Conservation (phyloP, 164 flowering plant genomes). For the Umbellularia californica region DNA sequence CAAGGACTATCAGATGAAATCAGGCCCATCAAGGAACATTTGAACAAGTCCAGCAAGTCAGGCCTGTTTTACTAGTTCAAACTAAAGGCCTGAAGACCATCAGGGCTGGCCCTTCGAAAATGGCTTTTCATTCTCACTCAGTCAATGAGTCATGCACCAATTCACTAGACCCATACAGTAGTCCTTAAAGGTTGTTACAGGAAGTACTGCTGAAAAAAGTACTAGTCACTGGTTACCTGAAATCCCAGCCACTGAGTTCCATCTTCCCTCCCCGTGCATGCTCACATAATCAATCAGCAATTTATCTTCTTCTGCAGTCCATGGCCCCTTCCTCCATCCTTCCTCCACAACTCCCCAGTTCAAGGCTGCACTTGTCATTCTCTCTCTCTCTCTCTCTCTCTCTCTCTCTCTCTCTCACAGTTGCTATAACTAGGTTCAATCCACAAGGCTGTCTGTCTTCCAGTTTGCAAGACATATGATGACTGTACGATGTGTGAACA, state of each 20-base stretch:
- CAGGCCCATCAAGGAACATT: background rate
- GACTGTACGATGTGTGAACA: slow-evolving; percentile 28
- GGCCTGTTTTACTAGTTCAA: too few relatives aligned
- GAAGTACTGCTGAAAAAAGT: too few relatives aligned
- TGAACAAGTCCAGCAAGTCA: too few relatives aligned
- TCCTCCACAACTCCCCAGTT: slow-evolving; percentile 52
- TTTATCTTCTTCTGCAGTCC: slow-evolving; percentile 91
- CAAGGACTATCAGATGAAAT: background rate
- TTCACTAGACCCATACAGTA: background rate
- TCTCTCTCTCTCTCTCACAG: background rate
- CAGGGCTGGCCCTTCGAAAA: too few relatives aligned
- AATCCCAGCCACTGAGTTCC: slow-evolving; percentile 78
- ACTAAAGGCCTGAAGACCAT: too few relatives aligned
- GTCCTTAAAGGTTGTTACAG: too few relatives aligned
- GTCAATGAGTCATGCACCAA: background rate
- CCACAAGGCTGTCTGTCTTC: slow-evolving; percentile 24
- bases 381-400: slow-evolving; percentile 12
- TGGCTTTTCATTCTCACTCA: background rate
- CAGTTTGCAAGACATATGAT: slow-evolving; percentile 32
- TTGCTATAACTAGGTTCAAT: background rate
- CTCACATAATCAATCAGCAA: slow-evolving; percentile 71
- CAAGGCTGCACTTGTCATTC: slow-evolving; percentile 30
- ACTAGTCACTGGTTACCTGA: slow-evolving; percentile 41
- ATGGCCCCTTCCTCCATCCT: slow-evolving; percentile 90
- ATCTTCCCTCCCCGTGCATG: slow-evolving; percentile 87